Conservation (phyloP, 371 early-diverging fungal species). For the Mortierella sp. region DNA sequence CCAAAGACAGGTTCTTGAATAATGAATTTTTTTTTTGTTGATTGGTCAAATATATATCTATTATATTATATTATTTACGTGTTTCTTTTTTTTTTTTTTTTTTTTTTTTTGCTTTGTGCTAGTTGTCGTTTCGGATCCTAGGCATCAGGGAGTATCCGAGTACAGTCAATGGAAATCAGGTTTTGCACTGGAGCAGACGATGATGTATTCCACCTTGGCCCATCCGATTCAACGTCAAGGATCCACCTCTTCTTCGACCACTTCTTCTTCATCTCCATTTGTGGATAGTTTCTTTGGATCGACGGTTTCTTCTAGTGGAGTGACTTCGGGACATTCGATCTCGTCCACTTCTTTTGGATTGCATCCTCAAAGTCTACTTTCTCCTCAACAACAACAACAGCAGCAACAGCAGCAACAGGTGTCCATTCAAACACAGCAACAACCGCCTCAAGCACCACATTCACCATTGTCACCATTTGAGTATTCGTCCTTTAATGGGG, state of each 20-base stretch:
- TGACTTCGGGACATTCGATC: background rate
- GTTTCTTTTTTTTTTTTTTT: background rate
- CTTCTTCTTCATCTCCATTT: constrained; percentile 18
- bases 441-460: background rate
- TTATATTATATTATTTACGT: too few species aligned
- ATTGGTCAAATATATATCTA: too few species aligned
- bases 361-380: constrained; percentile 14
- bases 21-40: too few species aligned
- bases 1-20: too few species aligned
- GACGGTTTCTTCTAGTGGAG: constrained; percentile 1
- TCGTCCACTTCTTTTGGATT: constrained; percentile 14
- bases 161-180: constrained; percentile 55
- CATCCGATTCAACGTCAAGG: constrained; percentile 23
- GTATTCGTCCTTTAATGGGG: constrained; percentile 28
- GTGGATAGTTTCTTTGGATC: constrained; percentile 45
- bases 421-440: too few species aligned
- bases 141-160: constrained; percentile 21
- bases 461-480: constrained; percentile 23
- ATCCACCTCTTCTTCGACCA: background rate
- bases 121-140: too few species aligned
- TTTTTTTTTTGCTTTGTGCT: background rate
- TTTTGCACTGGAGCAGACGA: constrained; percentile 34
- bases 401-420: background rate
- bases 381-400: constrained; percentile 13
- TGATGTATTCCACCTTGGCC: constrained; percentile 27